A percentile compares a stretch with the other conserved stretches of the same genome.
Conservation (phyloP, 805 yeast genomes). For the Candida patagonica region DNA sequence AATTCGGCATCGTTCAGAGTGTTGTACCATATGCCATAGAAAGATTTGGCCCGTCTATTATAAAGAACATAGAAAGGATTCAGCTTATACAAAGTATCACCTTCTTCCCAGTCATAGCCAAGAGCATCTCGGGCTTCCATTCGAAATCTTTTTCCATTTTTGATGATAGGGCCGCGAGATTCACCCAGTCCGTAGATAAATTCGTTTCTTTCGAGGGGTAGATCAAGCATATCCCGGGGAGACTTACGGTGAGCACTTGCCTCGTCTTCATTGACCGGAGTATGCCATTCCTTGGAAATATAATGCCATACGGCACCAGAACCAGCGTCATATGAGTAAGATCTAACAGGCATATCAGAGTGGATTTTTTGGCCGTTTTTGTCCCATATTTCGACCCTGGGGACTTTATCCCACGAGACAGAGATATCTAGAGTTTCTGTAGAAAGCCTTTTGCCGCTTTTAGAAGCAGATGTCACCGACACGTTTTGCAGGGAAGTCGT, state of each 20-base stretch:
- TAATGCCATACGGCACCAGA: constrained; percentile 10
- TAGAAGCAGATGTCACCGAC: neutral
- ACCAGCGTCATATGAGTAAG: constrained; percentile 9
- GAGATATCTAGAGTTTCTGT: neutral
- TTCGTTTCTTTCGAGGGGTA: constrained; percentile 5
- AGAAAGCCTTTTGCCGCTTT: too few relatives aligned
- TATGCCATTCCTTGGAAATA: constrained; percentile 6
- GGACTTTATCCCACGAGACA: constrained; percentile 3
- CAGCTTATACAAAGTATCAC: constrained; percentile 10
- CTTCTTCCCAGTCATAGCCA: constrained; percentile 12
- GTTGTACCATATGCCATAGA: constrained; percentile 11
- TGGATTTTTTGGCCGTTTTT: neutral
- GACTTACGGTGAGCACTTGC: constrained; percentile 6
- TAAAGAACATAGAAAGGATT: constrained; percentile 9
- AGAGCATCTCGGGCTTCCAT: constrained; percentile 10
- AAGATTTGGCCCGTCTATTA: constrained; percentile 4
- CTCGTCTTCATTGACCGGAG: constrained; percentile 9
- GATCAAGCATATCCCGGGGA: constrained; percentile 4
- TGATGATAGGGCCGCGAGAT: constrained; percentile 8
- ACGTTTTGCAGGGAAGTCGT: neutral
- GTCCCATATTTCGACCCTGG: constrained; percentile 6
- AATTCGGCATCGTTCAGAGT: constrained; percentile 8
- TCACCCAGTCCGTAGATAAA: constrained; percentile 10
- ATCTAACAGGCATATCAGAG: constrained; percentile 4
- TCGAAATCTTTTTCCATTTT: constrained; percentile 6